These are phyloP conservation scores for Daldinia concentrica DNA, from an alignment of 495 filamentous ascomycete genomes.

Conservation along the genomic window DNA sequence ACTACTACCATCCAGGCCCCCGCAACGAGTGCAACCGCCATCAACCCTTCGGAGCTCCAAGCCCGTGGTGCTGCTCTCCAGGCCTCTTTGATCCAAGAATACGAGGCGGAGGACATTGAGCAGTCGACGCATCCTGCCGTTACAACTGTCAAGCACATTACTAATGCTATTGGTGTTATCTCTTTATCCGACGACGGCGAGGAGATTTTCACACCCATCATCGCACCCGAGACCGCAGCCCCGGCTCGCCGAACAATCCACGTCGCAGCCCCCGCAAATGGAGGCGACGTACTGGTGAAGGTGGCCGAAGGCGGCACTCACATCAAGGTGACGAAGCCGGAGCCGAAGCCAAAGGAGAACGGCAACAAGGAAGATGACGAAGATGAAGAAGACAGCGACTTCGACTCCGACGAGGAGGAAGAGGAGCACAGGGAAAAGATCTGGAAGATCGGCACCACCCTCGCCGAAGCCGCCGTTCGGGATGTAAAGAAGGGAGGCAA, in stretches of 20 bases:
- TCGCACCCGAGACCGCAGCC: conserved; percentile 86
- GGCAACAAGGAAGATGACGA: conserved; percentile 65
- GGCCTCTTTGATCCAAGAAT: conserved; percentile 90
- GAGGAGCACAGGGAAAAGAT: conserved; percentile 88
- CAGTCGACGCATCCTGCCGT: conserved; percentile 96
- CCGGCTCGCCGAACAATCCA: conserved; percentile 85
- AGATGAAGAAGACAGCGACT: conserved; percentile 74
- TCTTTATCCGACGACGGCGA: conserved; percentile 68
- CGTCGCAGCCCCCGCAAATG: conserved; percentile 74
- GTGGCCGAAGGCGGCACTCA: conserved; percentile 85
- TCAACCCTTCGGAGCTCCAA: conserved; percentile 92
- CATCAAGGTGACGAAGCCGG: conserved; percentile 89
- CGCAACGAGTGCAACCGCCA: conserved; percentile 74
- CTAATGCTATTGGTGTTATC: conserved; percentile 87
- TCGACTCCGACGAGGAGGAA: conserved; percentile 81
- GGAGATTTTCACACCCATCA: conserved; percentile 77
- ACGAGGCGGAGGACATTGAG: conserved; percentile 91
- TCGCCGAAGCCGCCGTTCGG: conserved; percentile 86
- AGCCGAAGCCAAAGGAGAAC: conserved; percentile 76
- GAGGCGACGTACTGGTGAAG: conserved; percentile 86
- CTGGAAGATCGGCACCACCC: conserved; percentile 85
- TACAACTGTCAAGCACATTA: conserved; percentile 89
- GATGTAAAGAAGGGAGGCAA: conserved; percentile 87
- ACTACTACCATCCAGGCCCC: conserved; percentile 84
- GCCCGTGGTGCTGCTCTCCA: conserved; percentile 94